Evolutionary conservation across 805 yeast species (phyloP).

Genomic region (Ogataea trehaloabstinens): DNA sequence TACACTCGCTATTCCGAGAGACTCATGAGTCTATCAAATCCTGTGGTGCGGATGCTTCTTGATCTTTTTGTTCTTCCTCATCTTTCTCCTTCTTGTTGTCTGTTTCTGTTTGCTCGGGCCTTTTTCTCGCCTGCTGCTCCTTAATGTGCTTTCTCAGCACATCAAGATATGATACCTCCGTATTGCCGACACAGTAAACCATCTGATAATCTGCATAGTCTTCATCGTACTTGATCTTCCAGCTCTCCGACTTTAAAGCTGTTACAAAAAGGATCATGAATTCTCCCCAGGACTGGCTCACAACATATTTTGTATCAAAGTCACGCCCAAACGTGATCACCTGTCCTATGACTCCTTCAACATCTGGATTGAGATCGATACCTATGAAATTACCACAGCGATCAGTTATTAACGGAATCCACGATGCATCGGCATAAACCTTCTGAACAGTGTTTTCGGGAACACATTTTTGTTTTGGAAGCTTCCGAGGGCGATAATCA

Average conservation of each 20-base stretch:
- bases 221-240: conserved; percentile 59
- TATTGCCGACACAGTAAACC: conserved; percentile 56
- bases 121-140: not conserved
- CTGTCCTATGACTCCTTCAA: conserved; percentile 75
- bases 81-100: not conserved
- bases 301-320: conserved; percentile 78
- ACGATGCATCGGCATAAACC: conserved; percentile 74
- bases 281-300: conserved; percentile 86
- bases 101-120: not conserved
- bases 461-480: conserved; percentile 56
- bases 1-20: no score
- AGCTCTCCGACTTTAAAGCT: conserved; percentile 76
- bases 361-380: conserved; percentile 77
- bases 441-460: conserved; percentile 72
- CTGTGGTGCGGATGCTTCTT: not conserved
- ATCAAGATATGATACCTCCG: conserved; percentile 42
- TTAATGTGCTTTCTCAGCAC: conserved; percentile 17
- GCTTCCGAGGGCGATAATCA: conserved; percentile 37
- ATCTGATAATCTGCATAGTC: conserved; percentile 72
- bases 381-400: conserved; percentile 86
- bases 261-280: conserved; percentile 76
- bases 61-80: not conserved
- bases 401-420: conserved; percentile 90
- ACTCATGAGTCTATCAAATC: not conserved
- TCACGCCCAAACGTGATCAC: conserved; percentile 89